These are phyloP conservation scores for Epichloe scottii DNA, from an alignment of 2,329 filamentous ascomycete genomes.

Conservation along the genomic window DNA sequence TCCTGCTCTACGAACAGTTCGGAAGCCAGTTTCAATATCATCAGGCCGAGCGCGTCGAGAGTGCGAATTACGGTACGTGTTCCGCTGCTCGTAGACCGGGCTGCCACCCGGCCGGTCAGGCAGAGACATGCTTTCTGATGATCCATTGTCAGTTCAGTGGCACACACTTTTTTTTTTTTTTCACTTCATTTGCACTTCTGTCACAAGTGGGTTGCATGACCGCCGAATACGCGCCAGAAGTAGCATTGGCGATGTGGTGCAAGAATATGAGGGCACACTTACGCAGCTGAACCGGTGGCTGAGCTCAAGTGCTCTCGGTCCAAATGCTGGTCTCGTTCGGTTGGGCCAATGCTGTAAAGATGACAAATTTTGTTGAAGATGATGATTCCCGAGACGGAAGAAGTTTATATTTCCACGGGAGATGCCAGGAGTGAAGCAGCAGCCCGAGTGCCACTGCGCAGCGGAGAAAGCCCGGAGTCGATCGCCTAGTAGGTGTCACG, in stretches of 20 bases:
- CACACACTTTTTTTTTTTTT: neutral
- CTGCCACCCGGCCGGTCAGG: constrained; percentile 52
- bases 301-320: neutral
- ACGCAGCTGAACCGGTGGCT: neutral
- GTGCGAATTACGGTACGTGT: constrained; percentile 54
- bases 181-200: neutral
- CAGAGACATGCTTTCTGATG: constrained; percentile 40
- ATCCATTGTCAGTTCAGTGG: constrained; percentile 10
- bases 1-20: constrained; percentile 27
- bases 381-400: neutral
- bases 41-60: constrained; percentile 51
- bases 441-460: neutral
- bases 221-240: neutral
- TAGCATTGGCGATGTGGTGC: neutral
- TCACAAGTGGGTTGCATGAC: no score
- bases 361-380: neutral
- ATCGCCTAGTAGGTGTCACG: constrained; percentile 1
- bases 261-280: neutral
- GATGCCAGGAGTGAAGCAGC: neutral
- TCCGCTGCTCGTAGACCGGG: constrained; percentile 47
- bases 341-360: neutral
- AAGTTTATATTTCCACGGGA: neutral
- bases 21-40: constrained; percentile 57
- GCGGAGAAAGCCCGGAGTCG: neutral
- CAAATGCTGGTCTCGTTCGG: neutral